phyloP scores from a whole-genome alignment of 306 rosid species.

The Vigna radiata region DNA sequence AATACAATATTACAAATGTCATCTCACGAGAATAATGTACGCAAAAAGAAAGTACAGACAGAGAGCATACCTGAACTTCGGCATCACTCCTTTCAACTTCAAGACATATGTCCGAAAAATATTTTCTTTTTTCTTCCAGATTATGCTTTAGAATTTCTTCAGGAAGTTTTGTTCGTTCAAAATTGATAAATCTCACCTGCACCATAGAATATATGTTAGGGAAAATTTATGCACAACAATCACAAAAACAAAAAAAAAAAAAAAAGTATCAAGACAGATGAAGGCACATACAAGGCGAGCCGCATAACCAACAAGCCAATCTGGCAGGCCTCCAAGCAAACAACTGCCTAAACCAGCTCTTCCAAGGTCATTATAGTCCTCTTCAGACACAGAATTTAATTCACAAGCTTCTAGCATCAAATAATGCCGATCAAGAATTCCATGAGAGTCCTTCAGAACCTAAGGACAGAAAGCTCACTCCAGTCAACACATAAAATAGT shows the following conservation, averaged over 20 bases:
- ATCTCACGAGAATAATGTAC: constrained; percentile 6
- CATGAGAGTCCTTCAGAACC: constrained; percentile 96
- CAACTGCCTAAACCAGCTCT: constrained; percentile 99
- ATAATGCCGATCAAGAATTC: constrained; percentile 80
- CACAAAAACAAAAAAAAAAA: constrained; percentile 20
- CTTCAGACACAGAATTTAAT: constrained; percentile 79
- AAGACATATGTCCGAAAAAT: constrained; percentile 9
- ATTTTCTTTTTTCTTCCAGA: constrained; percentile 16
- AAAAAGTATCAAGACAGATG: constrained; percentile 23
- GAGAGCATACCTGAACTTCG: constrained; percentile 27
- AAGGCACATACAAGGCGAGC: constrained; percentile 85
- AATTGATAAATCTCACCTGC: constrained; percentile 27
- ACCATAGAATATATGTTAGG: constrained; percentile 48
- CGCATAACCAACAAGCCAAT: constrained; percentile 95
- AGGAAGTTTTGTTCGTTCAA: constrained; percentile 13
- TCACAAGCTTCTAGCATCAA: constrained; percentile 97
- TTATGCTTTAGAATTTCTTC: constrained; percentile 17
- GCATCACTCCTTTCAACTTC: constrained; percentile 28
- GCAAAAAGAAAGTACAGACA: constrained; percentile 17
- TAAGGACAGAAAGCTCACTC: constrained; percentile 44
- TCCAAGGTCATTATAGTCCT: constrained; percentile 85
- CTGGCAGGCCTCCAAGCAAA: constrained; percentile 95
- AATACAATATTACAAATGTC: constrained; percentile 9
- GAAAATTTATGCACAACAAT: constrained; percentile 30
- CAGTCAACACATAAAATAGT: constrained; percentile 42